A percentile compares a stretch with the other conserved stretches of the same genome.
phyloP scores from a whole-genome alignment of 805 yeast species.

The Kregervanrija pseudodelftensis region DNA sequence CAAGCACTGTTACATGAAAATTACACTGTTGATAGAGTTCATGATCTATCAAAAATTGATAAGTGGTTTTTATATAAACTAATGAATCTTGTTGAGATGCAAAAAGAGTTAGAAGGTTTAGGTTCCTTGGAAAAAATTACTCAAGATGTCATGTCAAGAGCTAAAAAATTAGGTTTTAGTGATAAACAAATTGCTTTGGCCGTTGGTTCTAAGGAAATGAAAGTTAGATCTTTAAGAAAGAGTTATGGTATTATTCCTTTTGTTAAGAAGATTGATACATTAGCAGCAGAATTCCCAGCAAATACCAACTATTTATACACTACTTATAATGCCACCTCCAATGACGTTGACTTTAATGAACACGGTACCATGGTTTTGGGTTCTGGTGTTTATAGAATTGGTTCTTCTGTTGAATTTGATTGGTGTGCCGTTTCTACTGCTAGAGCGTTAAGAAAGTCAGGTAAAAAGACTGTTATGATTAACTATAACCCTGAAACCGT shows the following conservation, averaged over 20 bases:
- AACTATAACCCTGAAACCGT: constrained; percentile 99
- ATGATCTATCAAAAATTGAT: constrained; percentile 87
- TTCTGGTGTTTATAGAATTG: constrained; percentile 98
- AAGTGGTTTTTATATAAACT: constrained; percentile 93
- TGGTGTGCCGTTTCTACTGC: constrained; percentile 99
- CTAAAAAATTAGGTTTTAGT: constrained; percentile 92
- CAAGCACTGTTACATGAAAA: constrained; percentile 90
- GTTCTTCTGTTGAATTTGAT: constrained; percentile 96
- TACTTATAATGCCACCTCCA: constrained; percentile 84
- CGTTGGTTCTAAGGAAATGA: constrained; percentile 66
- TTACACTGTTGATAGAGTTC: constrained; percentile 87
- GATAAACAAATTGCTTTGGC: constrained; percentile 86
- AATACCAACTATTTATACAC: constrained; percentile 92
- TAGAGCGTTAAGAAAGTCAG: constrained; percentile 81
- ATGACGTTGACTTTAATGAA: constrained; percentile 81
- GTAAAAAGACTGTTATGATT: constrained; percentile 89
- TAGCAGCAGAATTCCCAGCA: constrained; percentile 99
- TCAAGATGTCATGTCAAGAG: constrained; percentile 62
- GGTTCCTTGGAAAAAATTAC: constrained; percentile 54
- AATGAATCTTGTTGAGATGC: constrained; percentile 87
- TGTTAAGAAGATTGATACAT: constrained; percentile 93
- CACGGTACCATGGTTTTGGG: constrained; percentile 93
- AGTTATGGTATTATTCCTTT: constrained; percentile 78
- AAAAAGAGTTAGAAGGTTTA: constrained; percentile 65
- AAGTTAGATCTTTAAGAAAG: constrained; percentile 78